Percentiles rank a stretch among this genome's conserved stretches.
phyloP scores from a whole-genome alignment of 1,284 basidiomycete species.

The Malassezia brasiliensis region DNA sequence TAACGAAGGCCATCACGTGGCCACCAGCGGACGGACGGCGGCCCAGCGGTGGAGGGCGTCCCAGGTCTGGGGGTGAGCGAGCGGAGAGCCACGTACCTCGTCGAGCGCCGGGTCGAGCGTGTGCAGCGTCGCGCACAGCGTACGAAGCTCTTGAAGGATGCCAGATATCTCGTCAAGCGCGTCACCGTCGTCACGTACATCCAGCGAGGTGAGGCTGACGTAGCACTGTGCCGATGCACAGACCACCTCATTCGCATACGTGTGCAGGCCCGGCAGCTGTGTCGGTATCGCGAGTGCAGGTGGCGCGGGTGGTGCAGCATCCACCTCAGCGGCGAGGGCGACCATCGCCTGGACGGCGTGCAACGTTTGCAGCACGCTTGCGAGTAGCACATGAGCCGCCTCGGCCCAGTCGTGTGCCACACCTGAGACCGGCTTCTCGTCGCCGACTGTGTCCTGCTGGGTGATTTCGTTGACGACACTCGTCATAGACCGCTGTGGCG shows the following conservation, averaged over 20 bases:
- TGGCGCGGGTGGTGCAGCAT: background rate
- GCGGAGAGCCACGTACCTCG: constrained; percentile 1
- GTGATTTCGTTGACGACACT: constrained; percentile 7
- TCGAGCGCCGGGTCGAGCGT: background rate
- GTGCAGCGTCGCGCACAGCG: constrained; percentile 1
- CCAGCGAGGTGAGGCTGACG: background rate
- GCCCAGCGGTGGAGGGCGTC: background rate
- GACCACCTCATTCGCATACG: background rate
- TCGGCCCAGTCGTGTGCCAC: background rate
- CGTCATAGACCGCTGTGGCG: background rate
- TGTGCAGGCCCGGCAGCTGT: constrained; percentile 1
- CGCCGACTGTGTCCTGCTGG: background rate
- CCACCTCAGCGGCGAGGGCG: background rate
- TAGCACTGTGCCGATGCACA: constrained; percentile 4
- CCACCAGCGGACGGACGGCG: constrained; percentile 1
- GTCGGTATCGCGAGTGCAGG: background rate
- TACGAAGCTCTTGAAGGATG: background rate
- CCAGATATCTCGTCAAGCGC: background rate
- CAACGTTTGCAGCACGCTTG: background rate
- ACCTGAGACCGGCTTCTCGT: background rate
- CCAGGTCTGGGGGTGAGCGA: background rate
- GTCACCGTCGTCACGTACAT: background rate
- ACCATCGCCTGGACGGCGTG: background rate
- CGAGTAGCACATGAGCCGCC: constrained; percentile 1
- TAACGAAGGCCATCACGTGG: constrained; percentile 4